Evolutionary conservation across 2,329 filamentous ascomycete genomes (phyloP), one percentile per base, ranked within the genome.

Genomic region (Grosmannia penicillata): DNA sequence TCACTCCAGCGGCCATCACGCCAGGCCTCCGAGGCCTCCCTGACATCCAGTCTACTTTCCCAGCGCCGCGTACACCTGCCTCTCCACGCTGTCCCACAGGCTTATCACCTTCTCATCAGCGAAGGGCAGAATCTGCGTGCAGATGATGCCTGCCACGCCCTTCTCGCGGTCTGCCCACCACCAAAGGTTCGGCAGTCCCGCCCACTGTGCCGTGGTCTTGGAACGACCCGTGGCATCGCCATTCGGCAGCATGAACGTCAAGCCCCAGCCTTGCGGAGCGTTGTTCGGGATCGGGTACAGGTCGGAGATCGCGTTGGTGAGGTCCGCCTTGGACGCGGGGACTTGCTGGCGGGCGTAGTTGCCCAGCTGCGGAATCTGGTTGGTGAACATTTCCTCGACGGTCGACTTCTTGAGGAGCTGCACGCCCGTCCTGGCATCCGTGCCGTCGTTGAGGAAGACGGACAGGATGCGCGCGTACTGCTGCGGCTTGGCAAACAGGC

Each of bases 101-200:
- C 49, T 48, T 6, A 58, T 8, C 6, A 65, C 57, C 3, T 58
- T 48, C 2, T 44, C 36, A 37, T 66, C 56, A 2, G 37, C 57
- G 49, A 65, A 66, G 0, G 65, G 64, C 45, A 69, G 34, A 22
- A 68, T 59, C 49, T 69, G 66, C 23, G 56, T 55, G 32, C 54
- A 57, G 6, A 68, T 49, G 9, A 68, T 56, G 1, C 63, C 66
- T 0, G 61, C 70, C 41, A 75, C 55, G 1, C 68, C 71, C 43
- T 62, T 66, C 51, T 72, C 68, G 10, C 70, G 55, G 53, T 76
- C 72, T 29, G 58, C 56, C 70, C 70, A 76, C 69, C 70, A 76
- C 49, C 60, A 75, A 30, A 66, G 48, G 50, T 76, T 76, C 7
- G 66, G 50, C 26, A 76, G 47, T 1, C 72, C 72, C 8, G 65